Base-by-base conservation (phyloP, 106 monocot genomes). In the Phalaenopsis equestris region DNA sequence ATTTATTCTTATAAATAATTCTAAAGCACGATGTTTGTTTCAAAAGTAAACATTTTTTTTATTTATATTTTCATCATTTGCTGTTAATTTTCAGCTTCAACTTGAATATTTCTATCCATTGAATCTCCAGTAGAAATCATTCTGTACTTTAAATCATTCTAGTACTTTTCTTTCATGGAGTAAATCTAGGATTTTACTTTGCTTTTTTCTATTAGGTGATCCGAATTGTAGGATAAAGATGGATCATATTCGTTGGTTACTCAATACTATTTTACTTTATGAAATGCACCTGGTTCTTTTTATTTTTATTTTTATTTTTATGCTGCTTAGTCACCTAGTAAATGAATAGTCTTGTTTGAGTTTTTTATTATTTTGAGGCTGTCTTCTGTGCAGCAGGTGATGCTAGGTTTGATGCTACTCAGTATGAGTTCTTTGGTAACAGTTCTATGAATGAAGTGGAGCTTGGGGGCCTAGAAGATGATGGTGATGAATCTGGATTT, bases 401-500 rank as follows among this genome's bases (percentile, higher is more conserved):
- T 79, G 67, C 79, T 79, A 57, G 57, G 42, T 79, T 79, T 79
- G 79, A 79, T 65, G 79, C 79, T 79, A 23, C 79, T 42, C 79
- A 79, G 38, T 79, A 79, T 79, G 79, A 67, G 21, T 79, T 79
- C 67, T 79, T 79, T 79, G 79, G 79, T 24, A 79, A 79, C 65
- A 19, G 14, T 67, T 23, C 4, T 3, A 45, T 79, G 46, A 45
- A 64, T 65, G 79, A 79, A 67, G 45, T 79, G 24, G 79, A 79
- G 64, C 64, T 79, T 21, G 79, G 79, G 12, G 79, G 79, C 12
- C 43, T 79, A 45, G 79, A 79, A 79, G 79, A 79, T 75, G 82
- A 45, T 82, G 82, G 24, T 48, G 67, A 68, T 56, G 79, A 74
- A 72, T 55, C 57, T 41, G 79, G 57, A 12, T 76, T 84, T 52